phyloP scores from a whole-genome alignment of 1,139 yeast genomes.

The Saccharomyces hybrid region DNA sequence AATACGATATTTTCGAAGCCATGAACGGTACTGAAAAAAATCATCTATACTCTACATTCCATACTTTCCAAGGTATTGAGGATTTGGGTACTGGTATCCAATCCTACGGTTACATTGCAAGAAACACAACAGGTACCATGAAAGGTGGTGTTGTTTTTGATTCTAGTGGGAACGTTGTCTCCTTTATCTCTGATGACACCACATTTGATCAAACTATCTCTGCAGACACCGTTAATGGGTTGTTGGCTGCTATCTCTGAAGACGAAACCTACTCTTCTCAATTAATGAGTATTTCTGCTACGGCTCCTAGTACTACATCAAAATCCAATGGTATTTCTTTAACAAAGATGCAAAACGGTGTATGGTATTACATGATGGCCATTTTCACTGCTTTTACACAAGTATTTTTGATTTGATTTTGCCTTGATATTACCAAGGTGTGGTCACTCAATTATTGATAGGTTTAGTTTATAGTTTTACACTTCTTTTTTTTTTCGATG shows the following conservation, averaged over 20 bases:
- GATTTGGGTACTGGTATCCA: conserved; percentile 52
- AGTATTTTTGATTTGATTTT: conserved; percentile 6
- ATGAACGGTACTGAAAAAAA: conserved; percentile 46
- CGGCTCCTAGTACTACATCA: conserved; percentile 23
- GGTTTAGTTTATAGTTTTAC: neutral
- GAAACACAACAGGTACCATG: conserved; percentile 45
- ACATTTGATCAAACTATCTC: conserved; percentile 35
- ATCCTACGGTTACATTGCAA: conserved; percentile 47
- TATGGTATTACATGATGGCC: conserved; percentile 21
- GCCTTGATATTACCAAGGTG: neutral
- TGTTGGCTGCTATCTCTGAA: conserved; percentile 16
- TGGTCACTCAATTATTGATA: neutral
- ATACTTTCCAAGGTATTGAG: conserved; percentile 64
- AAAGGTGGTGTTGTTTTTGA: conserved; percentile 66
- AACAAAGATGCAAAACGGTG: conserved; percentile 8
- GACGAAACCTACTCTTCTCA: conserved; percentile 20
- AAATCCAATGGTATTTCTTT: conserved; percentile 16
- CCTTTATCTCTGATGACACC: conserved; percentile 53
- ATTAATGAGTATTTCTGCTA: conserved; percentile 23
- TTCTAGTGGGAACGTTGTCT: conserved; percentile 48
- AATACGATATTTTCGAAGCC: conserved; percentile 69
- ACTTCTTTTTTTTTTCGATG: neutral
- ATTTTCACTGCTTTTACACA: conserved; percentile 16
- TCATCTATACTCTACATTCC: conserved; percentile 57
- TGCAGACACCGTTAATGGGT: conserved; percentile 20